These are phyloP conservation scores for Colletotrichum paranaense DNA, from an alignment of 2,329 filamentous ascomycete genomes.

Conservation along the genomic window DNA sequence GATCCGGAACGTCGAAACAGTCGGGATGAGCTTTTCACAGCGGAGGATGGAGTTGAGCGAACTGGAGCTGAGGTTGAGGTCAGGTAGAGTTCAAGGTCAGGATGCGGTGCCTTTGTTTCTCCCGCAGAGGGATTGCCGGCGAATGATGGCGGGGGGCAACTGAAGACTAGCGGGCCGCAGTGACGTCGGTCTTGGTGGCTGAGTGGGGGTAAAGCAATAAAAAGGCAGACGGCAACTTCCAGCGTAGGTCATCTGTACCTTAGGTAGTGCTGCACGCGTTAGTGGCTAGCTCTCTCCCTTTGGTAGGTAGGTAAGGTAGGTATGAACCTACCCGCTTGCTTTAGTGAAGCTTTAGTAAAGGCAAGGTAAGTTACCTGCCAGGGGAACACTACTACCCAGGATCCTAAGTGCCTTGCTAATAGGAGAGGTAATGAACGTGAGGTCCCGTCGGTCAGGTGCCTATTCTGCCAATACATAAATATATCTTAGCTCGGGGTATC, in stretches of 20 bases:
- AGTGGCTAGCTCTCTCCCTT: no score
- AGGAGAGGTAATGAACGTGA: neutral
- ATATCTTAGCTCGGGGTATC: neutral
- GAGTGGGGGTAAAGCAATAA: neutral
- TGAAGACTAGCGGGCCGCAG: neutral
- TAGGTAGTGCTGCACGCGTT: no score
- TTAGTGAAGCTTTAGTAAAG: no score
- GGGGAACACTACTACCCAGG: no score
- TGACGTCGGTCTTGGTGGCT: constrained; percentile 26
- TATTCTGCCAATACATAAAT: neutral
- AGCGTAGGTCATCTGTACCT: no score
- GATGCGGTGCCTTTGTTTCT: constrained; percentile 8
- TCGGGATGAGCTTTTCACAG: neutral
- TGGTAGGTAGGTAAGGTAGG: no score
- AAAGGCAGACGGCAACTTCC: no score
- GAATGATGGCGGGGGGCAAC: neutral
- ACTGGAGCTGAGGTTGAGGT: constrained; percentile 3
- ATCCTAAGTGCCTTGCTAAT: no score
- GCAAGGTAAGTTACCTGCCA: neutral
- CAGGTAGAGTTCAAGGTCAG: neutral
- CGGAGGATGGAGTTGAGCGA: neutral
- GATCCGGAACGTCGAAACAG: neutral
- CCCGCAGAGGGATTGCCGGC: neutral
- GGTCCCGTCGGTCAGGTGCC: neutral
- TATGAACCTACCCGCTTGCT: neutral